Evolutionary conservation across 1,139 yeast species (phyloP), one percentile per base, ranked within the genome.

Genomic region (Torulaspora pretoriensis): DNA sequence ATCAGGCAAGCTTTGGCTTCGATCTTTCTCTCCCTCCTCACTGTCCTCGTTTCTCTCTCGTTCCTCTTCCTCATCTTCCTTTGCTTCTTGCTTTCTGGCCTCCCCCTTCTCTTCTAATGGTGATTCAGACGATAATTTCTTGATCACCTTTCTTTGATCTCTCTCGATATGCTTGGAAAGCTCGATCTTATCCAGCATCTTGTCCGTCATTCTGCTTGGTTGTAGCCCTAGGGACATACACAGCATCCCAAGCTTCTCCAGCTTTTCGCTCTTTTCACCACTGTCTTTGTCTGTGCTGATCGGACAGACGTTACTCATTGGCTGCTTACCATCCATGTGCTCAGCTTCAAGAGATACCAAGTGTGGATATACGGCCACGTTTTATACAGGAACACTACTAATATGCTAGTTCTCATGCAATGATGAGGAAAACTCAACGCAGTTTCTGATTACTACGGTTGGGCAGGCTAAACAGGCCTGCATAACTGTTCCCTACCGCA

Each of bases 191-290:
- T 58, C 66, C 38, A 63, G 50, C 59, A 61, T 61, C 50, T 60
- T 62, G 30, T 57, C 55, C 39, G 61, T 62, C 53, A 67, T 53
- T 27, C 57, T 56, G 36, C 52, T 56, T 6, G 63, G 57, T 9
- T 70, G 66, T 29, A 69, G 53, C 8, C 70, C 71, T 7, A 72
- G 71, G 13, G 72, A 68, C 12, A 68, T 68, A 50, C 72, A 69
- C 48, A 68, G 64, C 38, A 68, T 51, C 14, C 63, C 63, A 26
- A 59, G 46, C 40, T 53, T 49, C 47, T 50, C 50, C 32, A 47
- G 34, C 39, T 43, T 43, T 31, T 43, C 43, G 26, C 37, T 36
- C 39, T 40, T 38, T 13, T 27, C 38, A 38, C 43, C 33, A 19
- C 35, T 31, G 14, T 29, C 30, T 17, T 40, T 46, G 38, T 19